Base-by-base conservation (phyloP, 2,329 filamentous ascomycete genomes). In the Simplicillium sp. region DNA sequence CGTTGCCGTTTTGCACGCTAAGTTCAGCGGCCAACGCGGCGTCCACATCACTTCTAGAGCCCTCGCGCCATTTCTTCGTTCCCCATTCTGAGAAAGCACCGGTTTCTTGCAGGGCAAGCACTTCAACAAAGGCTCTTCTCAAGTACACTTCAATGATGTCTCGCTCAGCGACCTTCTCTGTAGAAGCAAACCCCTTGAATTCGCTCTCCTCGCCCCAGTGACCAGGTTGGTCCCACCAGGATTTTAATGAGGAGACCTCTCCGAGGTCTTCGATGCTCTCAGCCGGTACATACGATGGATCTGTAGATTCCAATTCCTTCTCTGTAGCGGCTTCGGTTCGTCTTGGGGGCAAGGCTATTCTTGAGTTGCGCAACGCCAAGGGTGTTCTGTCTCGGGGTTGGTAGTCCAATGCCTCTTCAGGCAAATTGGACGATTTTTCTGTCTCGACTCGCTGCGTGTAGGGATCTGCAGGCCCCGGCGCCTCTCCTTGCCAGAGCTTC, bases 221-320 rank as follows among this genome's bases (percentile, higher is more conserved):
- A n/a, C 62, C 61, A n/a, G 60, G 57, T 39, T 62, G 54, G 7
- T 75, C 65, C 73, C 74, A 80, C 74, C 73, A 80, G 18, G 56
- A 58, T 29, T 58, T 58, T 31, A 75, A 44, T 1, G 67, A 61
- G 33, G 65, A 66, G 11, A 76, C 64, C 38, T 66, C 59, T 45
- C 70, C 65, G 3, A 79, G 60, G 0, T 60, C 70, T 0, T 65
- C 60, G 7, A 62, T 61, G 4, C 56, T 58, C 12, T 57, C 56
- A 13, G 75, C 75, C 3, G 73, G 72, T 3, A 55, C 52, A 53
- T 78, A 79, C 7, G 50, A 53, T 11, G 60, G 52, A 28, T 62
- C 56, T 7, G 49, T 37, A 7, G 54, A 47, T 42, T 50, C 41
- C 7, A 55, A 15, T 35, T 60, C 59, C 42, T 54, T 48, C 52